Percentiles rank a stretch among this genome's conserved stretches.
phyloP scores from a whole-genome alignment of 2,329 filamentous ascomycete genomes.

The Monilinia fructicola region DNA sequence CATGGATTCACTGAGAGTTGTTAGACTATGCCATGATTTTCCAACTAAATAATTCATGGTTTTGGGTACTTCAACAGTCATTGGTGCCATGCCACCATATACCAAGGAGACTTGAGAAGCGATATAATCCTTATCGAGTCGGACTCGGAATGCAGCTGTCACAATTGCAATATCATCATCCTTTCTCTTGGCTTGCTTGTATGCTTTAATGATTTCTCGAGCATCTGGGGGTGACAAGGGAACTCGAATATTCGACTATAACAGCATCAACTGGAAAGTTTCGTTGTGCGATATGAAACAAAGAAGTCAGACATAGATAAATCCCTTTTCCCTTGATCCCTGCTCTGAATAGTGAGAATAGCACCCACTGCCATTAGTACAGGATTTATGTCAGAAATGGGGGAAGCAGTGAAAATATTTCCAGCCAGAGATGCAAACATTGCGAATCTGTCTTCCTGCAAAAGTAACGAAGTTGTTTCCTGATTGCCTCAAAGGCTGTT shows the following conservation, averaged over 20 bases:
- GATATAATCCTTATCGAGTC: conserved; percentile 63
- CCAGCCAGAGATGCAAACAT: conserved; percentile 90
- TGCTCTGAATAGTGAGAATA: conserved; percentile 69
- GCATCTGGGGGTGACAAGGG: conserved; percentile 66
- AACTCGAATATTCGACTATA: conserved; percentile 77
- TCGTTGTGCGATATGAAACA: conserved; percentile 81
- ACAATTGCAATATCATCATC: conserved; percentile 98
- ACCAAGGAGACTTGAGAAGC: conserved; percentile 76
- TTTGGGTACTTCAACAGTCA: conserved; percentile 76
- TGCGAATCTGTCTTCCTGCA: conserved; percentile 89
- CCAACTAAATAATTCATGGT: conserved; percentile 71
- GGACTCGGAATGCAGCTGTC: conserved; percentile 76
- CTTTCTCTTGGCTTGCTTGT: conserved; percentile 94
- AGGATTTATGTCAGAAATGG: conserved; percentile 92
- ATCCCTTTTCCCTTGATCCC: conserved; percentile 22
- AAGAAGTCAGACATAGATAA: conserved; percentile 89
- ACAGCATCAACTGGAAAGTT: conserved; percentile 77
- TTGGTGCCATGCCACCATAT: conserved; percentile 92
- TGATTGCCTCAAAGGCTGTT: conserved; percentile 68
- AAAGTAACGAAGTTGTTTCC: conserved; percentile 95
- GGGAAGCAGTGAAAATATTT: conserved; percentile 88
- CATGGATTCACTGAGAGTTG: conserved; percentile 84
- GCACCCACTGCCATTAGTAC: conserved; percentile 85
- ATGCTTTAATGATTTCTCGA: conserved; percentile 80
- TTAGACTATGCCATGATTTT: conserved; percentile 72